A percentile compares a stretch with the other conserved stretches of the same genome.
These are phyloP conservation scores for Geoglossum cookeanum DNA, from an alignment of 2,329 filamentous ascomycete genomes.

Conservation along the genomic window DNA sequence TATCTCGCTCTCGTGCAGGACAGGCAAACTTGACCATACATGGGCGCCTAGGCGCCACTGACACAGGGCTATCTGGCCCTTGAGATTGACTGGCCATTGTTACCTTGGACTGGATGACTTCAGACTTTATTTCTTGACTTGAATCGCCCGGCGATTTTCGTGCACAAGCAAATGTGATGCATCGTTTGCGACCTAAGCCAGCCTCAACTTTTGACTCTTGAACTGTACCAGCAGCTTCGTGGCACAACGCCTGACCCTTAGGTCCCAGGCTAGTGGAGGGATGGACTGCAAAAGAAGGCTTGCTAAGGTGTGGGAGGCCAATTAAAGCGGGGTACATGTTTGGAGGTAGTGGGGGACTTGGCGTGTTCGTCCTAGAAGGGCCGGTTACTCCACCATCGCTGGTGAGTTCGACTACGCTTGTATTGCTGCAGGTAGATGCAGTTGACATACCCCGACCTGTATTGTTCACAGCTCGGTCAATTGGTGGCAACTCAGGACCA, in stretches of 20 bases:
- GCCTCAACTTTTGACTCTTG: slow-evolving; percentile 42
- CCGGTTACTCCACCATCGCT: slow-evolving; percentile 86
- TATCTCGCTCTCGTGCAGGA: slow-evolving; percentile 17
- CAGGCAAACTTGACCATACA: slow-evolving; percentile 28
- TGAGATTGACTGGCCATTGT: slow-evolving; percentile 5
- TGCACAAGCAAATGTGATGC: slow-evolving; percentile 81
- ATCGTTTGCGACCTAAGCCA: slow-evolving; percentile 58
- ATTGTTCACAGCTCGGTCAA: slow-evolving; percentile 12
- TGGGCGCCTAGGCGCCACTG: slow-evolving; percentile 22
- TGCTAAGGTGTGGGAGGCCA: slow-evolving; percentile 15
- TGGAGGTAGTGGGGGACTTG: slow-evolving; percentile 61
- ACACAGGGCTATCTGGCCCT: slow-evolving; percentile 7
- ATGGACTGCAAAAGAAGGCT: slow-evolving; percentile 18
- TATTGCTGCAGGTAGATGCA: slow-evolving; percentile 58
- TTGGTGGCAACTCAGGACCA: slow-evolving; percentile 33
- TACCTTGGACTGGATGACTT: slow-evolving; percentile 12
- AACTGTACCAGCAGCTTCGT: slow-evolving; percentile 7
- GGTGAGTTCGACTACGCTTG: slow-evolving; percentile 81
- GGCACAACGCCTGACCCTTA: neutral
- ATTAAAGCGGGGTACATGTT: neutral
- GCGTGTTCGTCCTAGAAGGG: slow-evolving; percentile 69
- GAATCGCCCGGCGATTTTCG: slow-evolving; percentile 25
- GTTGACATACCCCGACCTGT: slow-evolving; percentile 26
- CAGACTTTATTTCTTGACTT: slow-evolving; percentile 6
- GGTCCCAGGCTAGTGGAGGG: neutral